These are phyloP conservation scores for Euryodendron excelsum DNA, from an alignment of 148 eudicot species.

Conservation along the genomic window DNA sequence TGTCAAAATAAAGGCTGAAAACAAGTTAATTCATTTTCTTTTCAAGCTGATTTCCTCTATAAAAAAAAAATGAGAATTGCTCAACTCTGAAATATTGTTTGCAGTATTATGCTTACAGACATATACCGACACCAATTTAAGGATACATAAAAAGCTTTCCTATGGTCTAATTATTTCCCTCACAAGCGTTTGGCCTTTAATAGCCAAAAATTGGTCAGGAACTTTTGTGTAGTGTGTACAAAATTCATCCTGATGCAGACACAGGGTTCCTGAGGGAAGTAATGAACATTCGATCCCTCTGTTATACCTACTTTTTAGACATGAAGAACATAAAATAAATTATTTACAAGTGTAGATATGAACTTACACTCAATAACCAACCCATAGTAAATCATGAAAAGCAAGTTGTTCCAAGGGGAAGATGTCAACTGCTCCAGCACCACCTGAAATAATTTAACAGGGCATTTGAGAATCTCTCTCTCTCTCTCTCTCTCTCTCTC, in stretches of 20 bases:
- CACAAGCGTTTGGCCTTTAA: not conserved
- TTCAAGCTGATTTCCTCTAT: not conserved
- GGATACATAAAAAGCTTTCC: not conserved
- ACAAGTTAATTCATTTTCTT: not conserved
- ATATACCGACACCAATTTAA: not conserved
- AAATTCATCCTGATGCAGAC: not conserved
- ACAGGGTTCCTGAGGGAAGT: not conserved
- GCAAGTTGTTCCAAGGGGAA: conserved; percentile 81
- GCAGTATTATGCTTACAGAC: not conserved
- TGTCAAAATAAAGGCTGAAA: not conserved
- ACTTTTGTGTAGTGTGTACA: not conserved
- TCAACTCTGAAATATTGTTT: not conserved
- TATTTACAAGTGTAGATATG: not conserved
- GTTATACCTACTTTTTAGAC: not conserved
- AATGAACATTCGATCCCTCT: not conserved
- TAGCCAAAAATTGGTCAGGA: not conserved
- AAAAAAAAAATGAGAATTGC: not conserved
- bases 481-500: not conserved
- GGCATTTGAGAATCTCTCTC: not conserved
- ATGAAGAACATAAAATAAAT: not conserved
- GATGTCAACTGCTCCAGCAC: conserved; percentile 72
- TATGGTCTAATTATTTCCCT: not conserved
- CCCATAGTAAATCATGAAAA: conserved; percentile 82
- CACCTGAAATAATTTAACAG: conserved; percentile 52
- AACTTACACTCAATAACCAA: conserved; percentile 69